These are phyloP conservation scores for Barnettozyma salicaria DNA, from an alignment of 805 yeast species.

Conservation along the genomic window DNA sequence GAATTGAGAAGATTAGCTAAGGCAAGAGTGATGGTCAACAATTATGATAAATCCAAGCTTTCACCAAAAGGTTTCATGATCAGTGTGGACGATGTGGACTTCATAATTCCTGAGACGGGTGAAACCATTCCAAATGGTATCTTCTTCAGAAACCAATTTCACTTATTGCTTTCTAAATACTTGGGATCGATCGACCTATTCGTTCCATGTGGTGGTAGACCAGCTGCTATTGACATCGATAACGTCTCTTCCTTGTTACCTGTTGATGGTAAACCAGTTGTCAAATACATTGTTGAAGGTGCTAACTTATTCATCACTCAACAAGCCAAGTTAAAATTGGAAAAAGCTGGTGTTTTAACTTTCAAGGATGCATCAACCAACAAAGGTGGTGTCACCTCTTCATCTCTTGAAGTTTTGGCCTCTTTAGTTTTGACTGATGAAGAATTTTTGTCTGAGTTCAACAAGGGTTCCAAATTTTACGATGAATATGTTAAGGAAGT, in stretches of 20 bases:
- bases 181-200: conserved; percentile 70
- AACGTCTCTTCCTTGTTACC: conserved; percentile 71
- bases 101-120: conserved; percentile 68
- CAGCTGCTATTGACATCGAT: conserved; percentile 86
- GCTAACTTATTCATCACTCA: conserved; percentile 95
- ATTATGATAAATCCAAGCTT: conserved; percentile 61
- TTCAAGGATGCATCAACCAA: conserved; percentile 96
- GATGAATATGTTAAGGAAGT: conserved; percentile 78
- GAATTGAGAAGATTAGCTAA: conserved; percentile 78
- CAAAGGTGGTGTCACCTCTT: conserved; percentile 98
- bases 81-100: conserved; percentile 77
- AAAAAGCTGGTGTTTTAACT: conserved; percentile 78
- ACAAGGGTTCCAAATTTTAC: conserved; percentile 69
- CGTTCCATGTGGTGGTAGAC: conserved; percentile 99
- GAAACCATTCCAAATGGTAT: conserved; percentile 73
- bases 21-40: conserved; percentile 65
- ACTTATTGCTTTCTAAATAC: conserved; percentile 60
- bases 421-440: conserved; percentile 86
- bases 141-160: conserved; percentile 86
- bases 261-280: conserved; percentile 61
- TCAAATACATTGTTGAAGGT: conserved; percentile 94
- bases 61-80: conserved; percentile 75
- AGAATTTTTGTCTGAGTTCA: conserved; percentile 72
- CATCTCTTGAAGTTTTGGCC: conserved; percentile 91
- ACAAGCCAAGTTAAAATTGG: conserved; percentile 81